These are phyloP conservation scores for Verticillium klebahnii DNA, from an alignment of 2,329 filamentous ascomycete species.

Conservation along the genomic window DNA sequence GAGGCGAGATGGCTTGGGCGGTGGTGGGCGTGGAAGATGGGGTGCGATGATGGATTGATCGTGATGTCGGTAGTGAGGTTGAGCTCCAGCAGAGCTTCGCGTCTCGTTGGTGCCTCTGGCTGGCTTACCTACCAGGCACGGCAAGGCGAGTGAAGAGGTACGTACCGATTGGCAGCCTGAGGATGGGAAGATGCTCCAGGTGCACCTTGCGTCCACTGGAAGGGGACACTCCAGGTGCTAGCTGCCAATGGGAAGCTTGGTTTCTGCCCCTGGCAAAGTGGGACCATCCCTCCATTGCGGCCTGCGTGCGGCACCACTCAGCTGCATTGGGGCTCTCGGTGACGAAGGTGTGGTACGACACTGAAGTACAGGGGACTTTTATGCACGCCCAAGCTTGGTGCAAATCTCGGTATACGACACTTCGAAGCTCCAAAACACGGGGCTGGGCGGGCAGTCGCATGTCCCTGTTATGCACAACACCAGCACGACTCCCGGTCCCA, in stretches of 20 bases:
- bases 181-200: neutral
- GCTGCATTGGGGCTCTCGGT: neutral
- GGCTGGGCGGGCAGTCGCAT: neutral
- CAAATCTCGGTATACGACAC: neutral
- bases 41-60: neutral
- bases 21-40: neutral
- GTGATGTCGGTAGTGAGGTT: neutral
- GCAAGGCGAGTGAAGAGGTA: neutral
- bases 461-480: slow-evolving; percentile 2
- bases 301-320: neutral
- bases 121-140: neutral
- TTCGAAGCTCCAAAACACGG: slow-evolving; percentile 1
- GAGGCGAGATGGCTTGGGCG: neutral
- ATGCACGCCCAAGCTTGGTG: neutral
- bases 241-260: neutral
- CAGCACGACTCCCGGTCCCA: neutral
- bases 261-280: neutral
- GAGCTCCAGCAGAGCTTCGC: slow-evolving; percentile 8
- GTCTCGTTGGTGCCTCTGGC: slow-evolving; percentile 12
- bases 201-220: neutral
- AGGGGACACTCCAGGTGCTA: neutral
- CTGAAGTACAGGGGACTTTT: neutral
- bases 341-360: neutral
- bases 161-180: neutral
- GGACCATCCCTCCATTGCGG: neutral